Evolutionary conservation across 192 early-diverging fungal genomes (phyloP).

Genomic region (Linnemannia hyalina): DNA sequence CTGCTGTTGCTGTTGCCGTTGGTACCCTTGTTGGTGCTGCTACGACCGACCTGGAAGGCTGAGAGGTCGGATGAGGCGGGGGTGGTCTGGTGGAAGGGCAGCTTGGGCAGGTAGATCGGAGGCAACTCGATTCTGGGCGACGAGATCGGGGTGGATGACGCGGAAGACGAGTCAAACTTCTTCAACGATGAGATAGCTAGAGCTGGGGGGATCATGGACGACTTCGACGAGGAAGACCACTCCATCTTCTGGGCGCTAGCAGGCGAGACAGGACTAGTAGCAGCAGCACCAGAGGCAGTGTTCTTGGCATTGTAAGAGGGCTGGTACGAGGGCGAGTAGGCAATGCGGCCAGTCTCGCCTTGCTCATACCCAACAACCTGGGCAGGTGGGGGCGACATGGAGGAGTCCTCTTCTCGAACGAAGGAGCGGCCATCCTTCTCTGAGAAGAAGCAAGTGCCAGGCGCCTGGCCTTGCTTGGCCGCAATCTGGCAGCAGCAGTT

Average conservation of each 20-base stretch:
- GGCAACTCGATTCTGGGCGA: slow-evolving; percentile 45
- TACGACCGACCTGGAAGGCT: slow-evolving; percentile 40
- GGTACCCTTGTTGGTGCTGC: neutral
- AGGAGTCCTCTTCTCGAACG: slow-evolving; percentile 8
- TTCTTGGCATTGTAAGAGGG: slow-evolving; percentile 33
- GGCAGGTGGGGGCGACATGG: slow-evolving; percentile 38
- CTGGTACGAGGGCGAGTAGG: slow-evolving; percentile 44
- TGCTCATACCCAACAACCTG: slow-evolving; percentile 21
- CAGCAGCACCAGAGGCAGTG: neutral
- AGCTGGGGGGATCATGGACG: slow-evolving; percentile 24
- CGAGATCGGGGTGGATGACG: slow-evolving; percentile 13
- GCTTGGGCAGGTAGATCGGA: slow-evolving; percentile 46
- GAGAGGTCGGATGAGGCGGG: slow-evolving; percentile 44
- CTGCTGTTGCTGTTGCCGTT: neutral
- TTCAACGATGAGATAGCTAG: neutral
- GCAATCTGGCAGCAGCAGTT: slow-evolving; percentile 54
- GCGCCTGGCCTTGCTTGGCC: slow-evolving; percentile 30
- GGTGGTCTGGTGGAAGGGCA: slow-evolving; percentile 26
- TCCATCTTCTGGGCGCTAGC: slow-evolving; percentile 6
- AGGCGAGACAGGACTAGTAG: slow-evolving; percentile 3
- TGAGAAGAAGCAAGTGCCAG: slow-evolving; percentile 43
- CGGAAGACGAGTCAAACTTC: slow-evolving; percentile 18
- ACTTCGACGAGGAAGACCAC: slow-evolving; percentile 8
- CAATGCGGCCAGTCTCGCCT: slow-evolving; percentile 23
- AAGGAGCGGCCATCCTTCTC: neutral